These are phyloP conservation scores for Nicotiana otophora DNA, from an alignment of 257 asterid genomes.

Conservation along the genomic window DNA sequence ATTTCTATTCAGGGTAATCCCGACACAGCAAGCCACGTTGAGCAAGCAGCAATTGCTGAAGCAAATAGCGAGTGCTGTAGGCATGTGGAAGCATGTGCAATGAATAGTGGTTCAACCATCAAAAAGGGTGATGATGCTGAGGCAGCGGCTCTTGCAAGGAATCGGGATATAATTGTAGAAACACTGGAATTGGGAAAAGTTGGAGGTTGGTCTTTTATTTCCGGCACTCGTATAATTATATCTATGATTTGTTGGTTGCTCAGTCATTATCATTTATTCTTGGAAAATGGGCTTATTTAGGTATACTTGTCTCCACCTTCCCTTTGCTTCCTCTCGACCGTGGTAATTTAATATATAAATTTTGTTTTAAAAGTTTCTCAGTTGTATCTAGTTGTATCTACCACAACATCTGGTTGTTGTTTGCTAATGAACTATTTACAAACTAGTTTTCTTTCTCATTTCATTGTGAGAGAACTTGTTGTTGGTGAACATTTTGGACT, in stretches of 20 bases:
- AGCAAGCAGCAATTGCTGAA: constrained; percentile 20
- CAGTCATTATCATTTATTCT: constrained; percentile 2
- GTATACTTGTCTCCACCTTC: background rate
- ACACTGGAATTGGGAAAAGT: background rate
- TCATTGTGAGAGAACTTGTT: background rate
- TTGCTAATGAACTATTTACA: background rate
- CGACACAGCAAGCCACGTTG: constrained; percentile 23
- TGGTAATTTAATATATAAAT: background rate
- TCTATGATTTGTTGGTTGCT: background rate
- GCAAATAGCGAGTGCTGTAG: constrained; percentile 19
- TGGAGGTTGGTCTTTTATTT: constrained; percentile 2
- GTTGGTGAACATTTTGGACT: background rate
- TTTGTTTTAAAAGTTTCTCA: background rate
- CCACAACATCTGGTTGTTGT: background rate
- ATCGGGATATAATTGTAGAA: constrained; percentile 23
- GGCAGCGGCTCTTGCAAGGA: constrained; percentile 28
- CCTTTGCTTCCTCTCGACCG: background rate
- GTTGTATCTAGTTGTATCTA: background rate
- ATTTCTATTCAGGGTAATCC: constrained; percentile 28
- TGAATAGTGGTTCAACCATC: constrained; percentile 17
- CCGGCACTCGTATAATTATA: background rate
- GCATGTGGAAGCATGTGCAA: constrained; percentile 18
- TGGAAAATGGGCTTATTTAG: background rate
- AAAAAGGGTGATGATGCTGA: constrained; percentile 30
- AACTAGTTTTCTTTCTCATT: background rate